Percentiles rank a stretch among this genome's conserved stretches.
Conservation (phyloP, 768 basidiomycete species). For the Lepiota venenata region DNA sequence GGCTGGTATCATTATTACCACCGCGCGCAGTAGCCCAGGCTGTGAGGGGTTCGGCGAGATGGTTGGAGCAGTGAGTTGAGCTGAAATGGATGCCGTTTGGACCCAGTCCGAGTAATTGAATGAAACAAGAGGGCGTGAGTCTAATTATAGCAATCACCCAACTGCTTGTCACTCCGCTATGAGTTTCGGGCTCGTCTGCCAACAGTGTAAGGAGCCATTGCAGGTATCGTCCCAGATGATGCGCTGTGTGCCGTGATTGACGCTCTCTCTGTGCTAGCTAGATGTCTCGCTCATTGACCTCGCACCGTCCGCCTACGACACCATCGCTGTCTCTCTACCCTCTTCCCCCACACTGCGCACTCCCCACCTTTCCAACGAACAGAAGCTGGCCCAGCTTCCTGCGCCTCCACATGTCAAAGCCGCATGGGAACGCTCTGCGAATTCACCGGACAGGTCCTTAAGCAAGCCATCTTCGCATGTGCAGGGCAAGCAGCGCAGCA, state of each 20-base stretch:
- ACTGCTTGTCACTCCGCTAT: constrained; percentile 25
- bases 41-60: not conserved
- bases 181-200: constrained; percentile 58
- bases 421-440: constrained; percentile 61
- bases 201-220: constrained; percentile 90
- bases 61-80: not conserved
- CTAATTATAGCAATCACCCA: not conserved
- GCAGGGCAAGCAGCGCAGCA: constrained; percentile 55
- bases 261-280: constrained; percentile 45
- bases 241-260: constrained; percentile 12
- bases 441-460: constrained; percentile 27
- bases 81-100: not conserved
- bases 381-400: constrained; percentile 43
- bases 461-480: constrained; percentile 48
- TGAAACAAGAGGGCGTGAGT: not conserved
- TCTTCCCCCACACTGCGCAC: constrained; percentile 38
- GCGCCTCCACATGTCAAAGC: constrained; percentile 51
- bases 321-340: constrained; percentile 70
- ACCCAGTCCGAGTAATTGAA: not conserved
- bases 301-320: constrained; percentile 83
- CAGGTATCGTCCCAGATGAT: constrained; percentile 45
- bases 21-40: not conserved
- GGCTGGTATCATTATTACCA: not conserved
- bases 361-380: constrained; percentile 12
- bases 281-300: constrained; percentile 91